These are phyloP conservation scores for Intubia oerlemansii DNA, from an alignment of 2,329 filamentous ascomycete genomes.

Conservation along the genomic window DNA sequence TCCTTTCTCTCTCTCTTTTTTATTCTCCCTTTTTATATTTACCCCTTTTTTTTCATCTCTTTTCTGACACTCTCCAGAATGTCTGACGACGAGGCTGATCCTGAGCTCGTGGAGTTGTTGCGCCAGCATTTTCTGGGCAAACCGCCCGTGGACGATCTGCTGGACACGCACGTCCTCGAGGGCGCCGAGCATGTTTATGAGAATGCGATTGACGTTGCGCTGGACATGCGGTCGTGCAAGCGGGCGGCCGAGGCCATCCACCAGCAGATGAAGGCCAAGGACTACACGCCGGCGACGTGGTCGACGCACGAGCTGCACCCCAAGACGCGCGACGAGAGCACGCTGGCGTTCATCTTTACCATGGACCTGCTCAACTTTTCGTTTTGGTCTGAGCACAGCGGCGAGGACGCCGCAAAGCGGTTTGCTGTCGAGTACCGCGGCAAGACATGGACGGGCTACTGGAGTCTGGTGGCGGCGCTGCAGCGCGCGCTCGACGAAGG, in stretches of 20 bases:
- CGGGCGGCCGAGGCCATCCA: conserved; percentile 62
- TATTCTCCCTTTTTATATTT: too few species aligned
- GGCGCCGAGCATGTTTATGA: conserved; percentile 74
- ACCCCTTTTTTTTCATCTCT: too few species aligned
- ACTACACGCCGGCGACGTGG: conserved; percentile 74
- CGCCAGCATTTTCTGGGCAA: conserved; percentile 54
- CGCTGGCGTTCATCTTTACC: conserved; percentile 83
- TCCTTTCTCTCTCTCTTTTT: too few species aligned
- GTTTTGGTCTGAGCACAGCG: conserved; percentile 65
- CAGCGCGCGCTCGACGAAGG: conserved; percentile 79
- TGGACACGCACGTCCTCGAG: conserved; percentile 65
- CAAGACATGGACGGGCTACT: conserved; percentile 81
- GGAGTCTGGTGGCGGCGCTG: conserved; percentile 73
- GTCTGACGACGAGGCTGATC: conserved; percentile 84
- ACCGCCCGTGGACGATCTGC: conserved; percentile 29
- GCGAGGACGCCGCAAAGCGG: conserved; percentile 49
- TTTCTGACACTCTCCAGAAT: too few species aligned
- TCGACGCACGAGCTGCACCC: conserved; percentile 78
- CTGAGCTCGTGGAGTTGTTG: conserved; percentile 68
- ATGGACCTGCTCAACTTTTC: conserved; percentile 96
- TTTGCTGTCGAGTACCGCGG: conserved; percentile 70
- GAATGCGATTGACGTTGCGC: conserved; percentile 78
- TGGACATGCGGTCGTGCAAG: conserved; percentile 69
- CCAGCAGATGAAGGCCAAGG: conserved; percentile 59
- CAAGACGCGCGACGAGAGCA: conserved; percentile 54